Evolutionary conservation across 306 rosid species (phyloP).

Genomic region (Trifolium dubium): DNA sequence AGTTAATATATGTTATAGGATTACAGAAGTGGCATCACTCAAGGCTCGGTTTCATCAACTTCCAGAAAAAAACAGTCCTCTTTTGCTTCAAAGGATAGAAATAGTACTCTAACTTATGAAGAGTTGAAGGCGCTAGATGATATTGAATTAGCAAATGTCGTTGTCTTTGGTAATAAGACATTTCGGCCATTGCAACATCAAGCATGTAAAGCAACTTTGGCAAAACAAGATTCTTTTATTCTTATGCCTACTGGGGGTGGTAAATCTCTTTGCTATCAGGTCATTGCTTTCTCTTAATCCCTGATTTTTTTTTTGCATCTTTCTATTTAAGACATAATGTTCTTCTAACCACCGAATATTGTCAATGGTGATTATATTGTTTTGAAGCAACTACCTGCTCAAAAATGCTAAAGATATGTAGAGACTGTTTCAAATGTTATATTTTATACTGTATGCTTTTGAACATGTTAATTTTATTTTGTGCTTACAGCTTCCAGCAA

Average conservation of each 20-base stretch:
- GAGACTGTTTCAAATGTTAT: constrained; percentile 9
- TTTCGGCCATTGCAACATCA: constrained; percentile 90
- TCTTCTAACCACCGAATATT: constrained; percentile 33
- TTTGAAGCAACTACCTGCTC: constrained; percentile 30
- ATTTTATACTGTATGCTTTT: constrained; percentile 19
- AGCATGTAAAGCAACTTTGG: constrained; percentile 82
- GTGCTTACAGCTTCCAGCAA: constrained; percentile 88
- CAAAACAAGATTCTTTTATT: constrained; percentile 83
- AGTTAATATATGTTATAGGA: constrained; percentile 53
- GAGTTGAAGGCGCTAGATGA: constrained; percentile 73
- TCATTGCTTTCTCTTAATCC: constrained; percentile 50
- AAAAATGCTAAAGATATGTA: constrained; percentile 35
- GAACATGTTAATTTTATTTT: constrained; percentile 40
- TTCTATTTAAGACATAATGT: constrained; percentile 3
- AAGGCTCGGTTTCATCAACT: constrained; percentile 53
- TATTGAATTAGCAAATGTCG: constrained; percentile 90
- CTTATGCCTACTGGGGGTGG: constrained; percentile 99
- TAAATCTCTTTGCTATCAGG: constrained; percentile 98
- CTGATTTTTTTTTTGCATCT: not conserved
- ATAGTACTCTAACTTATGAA: constrained; percentile 62
- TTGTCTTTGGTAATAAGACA: constrained; percentile 76
- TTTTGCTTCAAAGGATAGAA: constrained; percentile 47
- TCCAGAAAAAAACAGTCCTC: constrained; percentile 46
- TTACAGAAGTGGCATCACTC: constrained; percentile 66
- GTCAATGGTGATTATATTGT: constrained; percentile 14